Evolutionary conservation across 139 green algal species (phyloP).

Genomic region (Chlamydomonas applanata): DNA sequence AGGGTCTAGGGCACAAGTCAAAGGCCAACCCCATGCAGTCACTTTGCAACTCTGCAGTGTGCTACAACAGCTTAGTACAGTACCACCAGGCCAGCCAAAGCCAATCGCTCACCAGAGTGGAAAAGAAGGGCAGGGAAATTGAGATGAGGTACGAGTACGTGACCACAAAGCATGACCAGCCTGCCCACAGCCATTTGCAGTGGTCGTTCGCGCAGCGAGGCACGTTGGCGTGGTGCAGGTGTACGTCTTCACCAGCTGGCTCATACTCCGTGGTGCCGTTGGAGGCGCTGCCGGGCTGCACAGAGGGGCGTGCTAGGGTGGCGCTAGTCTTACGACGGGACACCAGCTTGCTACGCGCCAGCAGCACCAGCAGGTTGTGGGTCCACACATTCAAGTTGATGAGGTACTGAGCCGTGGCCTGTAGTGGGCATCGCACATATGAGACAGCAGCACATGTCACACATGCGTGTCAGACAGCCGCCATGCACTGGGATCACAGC

Average conservation of each 20-base stretch:
- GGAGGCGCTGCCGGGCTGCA: not conserved
- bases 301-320: too few species aligned
- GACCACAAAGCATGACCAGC: conserved; percentile 36
- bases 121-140: conserved; percentile 56
- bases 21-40: too few species aligned
- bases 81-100: too few species aligned
- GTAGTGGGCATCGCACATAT: too few species aligned
- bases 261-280: not conserved
- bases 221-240: too few species aligned
- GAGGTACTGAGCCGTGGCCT: conserved; percentile 60
- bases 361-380: conserved; percentile 58
- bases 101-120: conserved; percentile 29
- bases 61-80: too few species aligned
- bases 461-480: not conserved
- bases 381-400: conserved; percentile 64
- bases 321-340: too few species aligned
- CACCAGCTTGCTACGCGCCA: conserved; percentile 16
- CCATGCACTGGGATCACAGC: too few species aligned
- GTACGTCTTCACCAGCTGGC: too few species aligned
- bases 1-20: too few species aligned
- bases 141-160: conserved; percentile 43
- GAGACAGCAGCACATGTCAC: not conserved
- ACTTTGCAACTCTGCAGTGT: too few species aligned
- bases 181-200: conserved; percentile 31
- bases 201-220: not conserved